Evolutionary conservation across 2,329 filamentous ascomycete genomes (phyloP).

Genomic region (Trichoderma oligosporum): DNA sequence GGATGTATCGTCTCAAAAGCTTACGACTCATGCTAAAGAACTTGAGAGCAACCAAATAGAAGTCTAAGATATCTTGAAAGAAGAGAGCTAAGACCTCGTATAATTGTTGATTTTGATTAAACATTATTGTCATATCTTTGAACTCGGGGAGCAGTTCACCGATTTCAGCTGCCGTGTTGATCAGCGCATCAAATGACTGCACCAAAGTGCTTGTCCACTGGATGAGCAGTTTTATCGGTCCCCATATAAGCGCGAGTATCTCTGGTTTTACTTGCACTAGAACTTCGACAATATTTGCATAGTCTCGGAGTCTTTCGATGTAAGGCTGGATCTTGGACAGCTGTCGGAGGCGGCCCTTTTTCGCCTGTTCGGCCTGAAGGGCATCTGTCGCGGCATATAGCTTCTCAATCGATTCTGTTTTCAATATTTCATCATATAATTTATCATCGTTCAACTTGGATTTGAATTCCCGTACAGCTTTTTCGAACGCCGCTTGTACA

Average conservation of each 20-base stretch:
- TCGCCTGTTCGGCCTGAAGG: constrained; percentile 32
- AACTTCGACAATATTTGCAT: background rate
- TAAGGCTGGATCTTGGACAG: constrained; percentile 32
- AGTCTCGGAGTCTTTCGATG: constrained; percentile 24
- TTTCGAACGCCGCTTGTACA: background rate
- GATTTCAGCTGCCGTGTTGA: background rate
- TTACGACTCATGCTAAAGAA: background rate
- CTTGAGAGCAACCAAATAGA: background rate
- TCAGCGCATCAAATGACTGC: background rate
- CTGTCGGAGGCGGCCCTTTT: constrained; percentile 27
- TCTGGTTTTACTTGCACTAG: background rate
- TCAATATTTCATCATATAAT: constrained; percentile 22
- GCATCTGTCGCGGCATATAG: constrained; percentile 33
- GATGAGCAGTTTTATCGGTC: background rate
- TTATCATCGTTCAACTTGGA: constrained; percentile 18
- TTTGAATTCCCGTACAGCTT: constrained; percentile 20
- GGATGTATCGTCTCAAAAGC: accelerated
- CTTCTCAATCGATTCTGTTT: constrained; percentile 29
- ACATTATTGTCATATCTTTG: background rate
- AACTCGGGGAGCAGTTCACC: background rate
- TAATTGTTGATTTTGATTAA: background rate
- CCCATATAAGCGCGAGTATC: background rate
- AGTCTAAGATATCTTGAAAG: background rate
- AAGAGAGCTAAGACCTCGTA: background rate
- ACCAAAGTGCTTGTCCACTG: background rate